Evolutionary conservation across 2,329 filamentous ascomycete genomes (phyloP).

Genomic region (Fusarium sp.): DNA sequence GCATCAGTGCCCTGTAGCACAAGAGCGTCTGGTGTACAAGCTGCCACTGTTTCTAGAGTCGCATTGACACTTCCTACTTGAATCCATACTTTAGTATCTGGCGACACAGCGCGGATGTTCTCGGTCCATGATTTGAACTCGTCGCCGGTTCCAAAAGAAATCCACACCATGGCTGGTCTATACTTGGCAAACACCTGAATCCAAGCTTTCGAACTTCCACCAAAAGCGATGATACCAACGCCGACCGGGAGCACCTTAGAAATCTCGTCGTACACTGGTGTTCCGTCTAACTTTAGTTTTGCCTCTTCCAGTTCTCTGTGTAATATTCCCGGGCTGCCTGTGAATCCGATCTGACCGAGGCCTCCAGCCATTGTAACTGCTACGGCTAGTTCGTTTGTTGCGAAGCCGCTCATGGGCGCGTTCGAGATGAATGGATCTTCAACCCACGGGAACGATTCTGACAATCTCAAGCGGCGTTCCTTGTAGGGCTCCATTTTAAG

Average conservation of each 20-base stretch:
- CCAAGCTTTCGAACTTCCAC: neutral
- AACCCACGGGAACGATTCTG: neutral
- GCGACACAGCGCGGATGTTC: neutral
- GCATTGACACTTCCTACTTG: neutral
- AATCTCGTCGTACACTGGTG: neutral
- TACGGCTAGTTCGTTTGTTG: neutral
- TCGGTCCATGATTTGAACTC: neutral
- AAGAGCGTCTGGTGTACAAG: neutral
- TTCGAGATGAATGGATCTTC: neutral
- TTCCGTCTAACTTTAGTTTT: neutral
- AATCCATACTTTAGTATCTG: neutral
- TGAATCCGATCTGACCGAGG: neutral
- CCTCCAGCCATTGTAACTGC: neutral
- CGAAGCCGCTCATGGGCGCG: neutral
- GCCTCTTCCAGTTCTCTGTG: neutral
- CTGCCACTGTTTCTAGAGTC: neutral
- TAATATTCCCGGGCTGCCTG: neutral
- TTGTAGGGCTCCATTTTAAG: neutral
- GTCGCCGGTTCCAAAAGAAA: neutral
- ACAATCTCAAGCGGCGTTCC: neutral
- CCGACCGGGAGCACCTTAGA: neutral
- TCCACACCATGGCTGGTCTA: neutral
- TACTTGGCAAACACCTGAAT: neutral
- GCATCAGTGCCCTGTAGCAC: neutral
- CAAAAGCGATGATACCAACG: neutral